Percentiles rank a stretch among this genome's conserved stretches.
Evolutionary conservation across 805 yeast genomes (phyloP).

Genomic region (Suhomyces pyralidae): DNA sequence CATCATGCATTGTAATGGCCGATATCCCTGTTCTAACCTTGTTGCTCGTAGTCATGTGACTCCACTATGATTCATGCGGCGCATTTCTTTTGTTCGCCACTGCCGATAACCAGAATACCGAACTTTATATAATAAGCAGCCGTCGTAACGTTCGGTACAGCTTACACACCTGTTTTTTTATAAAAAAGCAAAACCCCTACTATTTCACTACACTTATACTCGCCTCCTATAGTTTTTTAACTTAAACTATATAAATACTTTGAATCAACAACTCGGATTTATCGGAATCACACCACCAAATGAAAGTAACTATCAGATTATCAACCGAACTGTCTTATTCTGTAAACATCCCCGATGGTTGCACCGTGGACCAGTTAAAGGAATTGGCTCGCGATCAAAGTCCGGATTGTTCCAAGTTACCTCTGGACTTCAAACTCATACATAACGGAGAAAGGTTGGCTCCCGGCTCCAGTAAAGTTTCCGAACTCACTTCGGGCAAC

Average conservation of each 20-base stretch:
- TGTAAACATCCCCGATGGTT: constrained; percentile 49
- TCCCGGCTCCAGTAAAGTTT: constrained; percentile 21
- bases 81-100: constrained; percentile 6
- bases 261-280: background rate
- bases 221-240: background rate
- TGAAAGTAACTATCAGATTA: constrained; percentile 51
- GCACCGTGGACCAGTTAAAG: constrained; percentile 51
- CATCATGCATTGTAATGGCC: background rate
- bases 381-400: constrained; percentile 40
- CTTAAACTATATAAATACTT: background rate
- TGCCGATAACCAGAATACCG: background rate
- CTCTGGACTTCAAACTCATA: constrained; percentile 38
- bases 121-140: background rate
- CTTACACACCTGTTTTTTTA: background rate
- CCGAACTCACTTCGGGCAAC: constrained; percentile 7
- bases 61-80: background rate
- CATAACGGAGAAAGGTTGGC: constrained; percentile 37
- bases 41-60: background rate
- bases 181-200: background rate
- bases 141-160: background rate
- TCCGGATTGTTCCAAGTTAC: constrained; percentile 30
- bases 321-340: constrained; percentile 43
- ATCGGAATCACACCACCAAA: constrained; percentile 12
- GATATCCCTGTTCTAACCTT: background rate
- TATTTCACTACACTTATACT: background rate